phyloP scores from a whole-genome alignment of 345 rosid species.

The Aquilaria sinensis region DNA sequence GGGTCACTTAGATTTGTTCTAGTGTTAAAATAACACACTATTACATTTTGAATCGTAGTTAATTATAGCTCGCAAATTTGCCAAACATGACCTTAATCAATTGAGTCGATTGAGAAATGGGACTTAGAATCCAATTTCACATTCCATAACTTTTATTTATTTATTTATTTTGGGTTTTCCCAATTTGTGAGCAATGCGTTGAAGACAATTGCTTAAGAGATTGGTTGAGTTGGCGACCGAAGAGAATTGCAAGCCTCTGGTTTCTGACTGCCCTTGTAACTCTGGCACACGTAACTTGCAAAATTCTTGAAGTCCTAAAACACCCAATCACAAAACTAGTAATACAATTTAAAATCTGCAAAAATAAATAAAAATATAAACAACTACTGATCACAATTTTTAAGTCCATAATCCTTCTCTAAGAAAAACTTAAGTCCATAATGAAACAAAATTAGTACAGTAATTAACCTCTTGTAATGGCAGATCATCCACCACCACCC shows the following conservation, averaged over 20 bases:
- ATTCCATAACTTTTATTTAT: too few species aligned
- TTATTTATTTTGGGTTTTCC: too few species aligned
- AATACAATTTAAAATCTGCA: neutral
- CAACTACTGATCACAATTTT: neutral
- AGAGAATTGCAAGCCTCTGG: slow-evolving; percentile 46
- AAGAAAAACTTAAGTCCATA: neutral
- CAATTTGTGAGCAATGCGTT: too few species aligned
- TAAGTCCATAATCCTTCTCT: too few species aligned
- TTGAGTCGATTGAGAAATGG: too few species aligned
- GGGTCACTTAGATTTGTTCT: too few species aligned
- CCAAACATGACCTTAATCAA: too few species aligned
- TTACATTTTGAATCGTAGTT: too few species aligned
- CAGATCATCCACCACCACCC: slow-evolving; percentile 58
- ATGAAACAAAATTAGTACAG: neutral
- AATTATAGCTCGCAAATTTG: too few species aligned
- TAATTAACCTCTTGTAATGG: slow-evolving; percentile 44
- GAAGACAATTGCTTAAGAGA: too few species aligned
- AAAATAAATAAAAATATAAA: neutral
- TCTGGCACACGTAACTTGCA: slow-evolving; percentile 46
- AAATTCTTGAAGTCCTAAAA: slow-evolving; percentile 49
- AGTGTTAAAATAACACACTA: too few species aligned
- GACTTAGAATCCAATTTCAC: too few species aligned
- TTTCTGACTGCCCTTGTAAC: slow-evolving; percentile 34
- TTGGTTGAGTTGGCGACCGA: neutral
- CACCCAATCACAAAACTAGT: neutral